Conservation (phyloP, 1,139 yeast species). For the Debaryomyces psychrophilus region DNA sequence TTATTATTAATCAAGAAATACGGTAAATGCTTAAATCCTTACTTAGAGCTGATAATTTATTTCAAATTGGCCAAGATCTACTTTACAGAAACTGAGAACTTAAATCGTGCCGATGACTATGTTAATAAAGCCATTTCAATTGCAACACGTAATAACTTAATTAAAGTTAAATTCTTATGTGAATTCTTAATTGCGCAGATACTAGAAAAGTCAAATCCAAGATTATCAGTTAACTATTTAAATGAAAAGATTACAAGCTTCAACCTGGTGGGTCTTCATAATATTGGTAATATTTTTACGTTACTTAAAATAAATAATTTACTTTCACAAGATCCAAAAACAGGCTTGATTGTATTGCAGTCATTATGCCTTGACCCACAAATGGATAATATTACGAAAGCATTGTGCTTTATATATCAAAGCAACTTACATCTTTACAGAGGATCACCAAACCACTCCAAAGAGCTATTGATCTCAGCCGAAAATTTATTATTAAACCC, state of each 20-base stretch:
- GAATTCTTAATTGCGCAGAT: slow-evolving; percentile 41
- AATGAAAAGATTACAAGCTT: slow-evolving; percentile 28
- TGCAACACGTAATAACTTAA: slow-evolving; percentile 32
- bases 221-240: slow-evolving; percentile 32
- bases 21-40: slow-evolving; percentile 28
- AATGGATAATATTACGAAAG: slow-evolving; percentile 22
- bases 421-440: slow-evolving; percentile 30
- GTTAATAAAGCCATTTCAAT: slow-evolving; percentile 41
- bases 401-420: slow-evolving; percentile 26
- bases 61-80: slow-evolving; percentile 40
- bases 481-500: slow-evolving; percentile 13
- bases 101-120: slow-evolving; percentile 43
- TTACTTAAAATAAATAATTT: slow-evolving; percentile 33
- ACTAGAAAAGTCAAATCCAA: slow-evolving; percentile 27
- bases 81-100: slow-evolving; percentile 43
- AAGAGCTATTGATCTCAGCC: slow-evolving; percentile 19
- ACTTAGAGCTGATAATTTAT: slow-evolving; percentile 33
- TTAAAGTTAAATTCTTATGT: slow-evolving; percentile 26
- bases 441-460: slow-evolving; percentile 29
- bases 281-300: slow-evolving; percentile 27
- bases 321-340: slow-evolving; percentile 26
- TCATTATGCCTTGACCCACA: slow-evolving; percentile 18
- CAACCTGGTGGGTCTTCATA: slow-evolving; percentile 16
- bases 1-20: slow-evolving; percentile 34
- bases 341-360: slow-evolving; percentile 31